A percentile compares a stretch with the other conserved stretches of the same genome.
These are phyloP conservation scores for Monosporascus sp. DNA, from an alignment of 2,329 filamentous ascomycete species.

Conservation along the genomic window DNA sequence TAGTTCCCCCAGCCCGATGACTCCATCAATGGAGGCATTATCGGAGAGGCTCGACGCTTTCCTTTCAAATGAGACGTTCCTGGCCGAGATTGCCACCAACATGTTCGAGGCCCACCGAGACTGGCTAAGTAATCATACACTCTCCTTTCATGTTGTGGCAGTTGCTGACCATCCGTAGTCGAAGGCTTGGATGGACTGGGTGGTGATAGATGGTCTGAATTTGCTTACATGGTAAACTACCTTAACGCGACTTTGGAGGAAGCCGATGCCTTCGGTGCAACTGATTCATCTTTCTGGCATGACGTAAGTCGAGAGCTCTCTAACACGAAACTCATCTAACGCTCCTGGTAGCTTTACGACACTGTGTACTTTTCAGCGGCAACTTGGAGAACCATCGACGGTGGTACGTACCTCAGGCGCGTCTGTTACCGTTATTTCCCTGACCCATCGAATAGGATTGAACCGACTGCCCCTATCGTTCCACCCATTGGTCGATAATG, in stretches of 20 bases:
- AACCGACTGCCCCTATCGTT: conserved; percentile 58
- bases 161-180: conserved; percentile 9
- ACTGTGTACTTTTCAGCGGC: conserved; percentile 55
- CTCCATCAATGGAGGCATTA: conserved; percentile 29
- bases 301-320: conserved; percentile 20
- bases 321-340: conserved; percentile 3
- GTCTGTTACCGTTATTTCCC: not conserved
- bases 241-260: conserved; percentile 49
- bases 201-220: conserved; percentile 61
- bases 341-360: conserved; percentile 39
- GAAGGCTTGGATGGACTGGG: conserved; percentile 36
- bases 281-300: conserved; percentile 42
- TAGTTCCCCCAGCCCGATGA: conserved; percentile 25
- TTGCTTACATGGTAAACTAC: conserved; percentile 55
- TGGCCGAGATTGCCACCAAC: conserved; percentile 33
- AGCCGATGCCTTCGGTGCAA: conserved; percentile 43
- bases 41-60: conserved; percentile 31
- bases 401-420: conserved; percentile 22
- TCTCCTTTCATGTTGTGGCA: not conserved
- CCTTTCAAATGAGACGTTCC: conserved; percentile 30
- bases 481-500: conserved; percentile 52
- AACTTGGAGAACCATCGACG: conserved; percentile 60
- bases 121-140: conserved; percentile 20
- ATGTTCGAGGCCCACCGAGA: conserved; percentile 40
- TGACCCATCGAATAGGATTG: conserved; percentile 17